phyloP scores from a whole-genome alignment of 768 basidiomycete species.

The Collybia sp. region DNA sequence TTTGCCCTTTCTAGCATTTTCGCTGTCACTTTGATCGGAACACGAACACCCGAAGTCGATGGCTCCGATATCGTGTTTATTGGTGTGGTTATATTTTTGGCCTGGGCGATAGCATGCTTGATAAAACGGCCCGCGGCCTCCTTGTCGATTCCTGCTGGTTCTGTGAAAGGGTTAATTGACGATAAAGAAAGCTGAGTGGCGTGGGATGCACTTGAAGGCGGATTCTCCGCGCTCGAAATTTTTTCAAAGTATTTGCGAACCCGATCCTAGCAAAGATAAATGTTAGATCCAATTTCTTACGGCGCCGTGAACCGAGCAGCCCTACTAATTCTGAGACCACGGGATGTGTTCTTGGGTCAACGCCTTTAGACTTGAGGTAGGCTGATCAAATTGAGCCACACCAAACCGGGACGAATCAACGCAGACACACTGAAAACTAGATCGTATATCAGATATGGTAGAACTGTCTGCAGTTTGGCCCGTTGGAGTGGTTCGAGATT shows the following conservation, averaged over 20 bases:
- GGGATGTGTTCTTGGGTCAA: constrained; percentile 76
- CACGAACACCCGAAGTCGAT: constrained; percentile 20
- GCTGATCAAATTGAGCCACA: constrained; percentile 36
- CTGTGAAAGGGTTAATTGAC: constrained; percentile 16
- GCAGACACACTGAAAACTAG: constrained; percentile 70
- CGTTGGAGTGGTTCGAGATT: constrained; percentile 70
- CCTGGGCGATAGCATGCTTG: constrained; percentile 73
- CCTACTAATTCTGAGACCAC: constrained; percentile 67
- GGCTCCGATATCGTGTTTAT: constrained; percentile 24
- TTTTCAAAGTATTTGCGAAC: constrained; percentile 81
- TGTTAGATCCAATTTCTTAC: too few relatives aligned
- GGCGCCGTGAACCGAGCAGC: constrained; percentile 7
- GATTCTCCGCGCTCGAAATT: constrained; percentile 70
- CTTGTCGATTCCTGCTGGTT: constrained; percentile 60
- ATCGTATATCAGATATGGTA: constrained; percentile 85
- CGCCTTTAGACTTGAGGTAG: constrained; percentile 74
- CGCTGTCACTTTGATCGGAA: constrained; percentile 55
- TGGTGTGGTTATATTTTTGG: constrained; percentile 32
- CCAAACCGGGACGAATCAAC: neutral
- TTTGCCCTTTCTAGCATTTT: constrained; percentile 72
- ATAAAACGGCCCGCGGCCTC: constrained; percentile 80
- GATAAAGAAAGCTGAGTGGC: neutral
- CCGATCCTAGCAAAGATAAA: constrained; percentile 47
- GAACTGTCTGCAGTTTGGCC: constrained; percentile 72
- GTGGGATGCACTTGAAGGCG: constrained; percentile 44